These are phyloP conservation scores for Trametes versicolor DNA, from an alignment of 1,284 basidiomycete genomes.

Conservation along the genomic window DNA sequence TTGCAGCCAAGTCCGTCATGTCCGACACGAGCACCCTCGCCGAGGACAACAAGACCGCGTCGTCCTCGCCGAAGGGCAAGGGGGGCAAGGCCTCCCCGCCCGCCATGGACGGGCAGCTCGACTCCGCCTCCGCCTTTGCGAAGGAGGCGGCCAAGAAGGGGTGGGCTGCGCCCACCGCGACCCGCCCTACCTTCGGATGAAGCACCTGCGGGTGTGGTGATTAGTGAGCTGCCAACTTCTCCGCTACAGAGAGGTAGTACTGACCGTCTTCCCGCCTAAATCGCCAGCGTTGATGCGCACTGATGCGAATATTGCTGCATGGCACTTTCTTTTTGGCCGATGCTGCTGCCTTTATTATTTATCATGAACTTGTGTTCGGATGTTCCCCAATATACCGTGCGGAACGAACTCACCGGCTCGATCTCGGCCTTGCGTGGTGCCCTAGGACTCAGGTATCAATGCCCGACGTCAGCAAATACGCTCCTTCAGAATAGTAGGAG, in stretches of 20 bases:
- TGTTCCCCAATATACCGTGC: not conserved
- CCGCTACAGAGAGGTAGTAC: not conserved
- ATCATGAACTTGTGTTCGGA: no score
- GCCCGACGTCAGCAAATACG: no score
- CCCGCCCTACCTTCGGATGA: constrained; percentile 24
- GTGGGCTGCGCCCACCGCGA: constrained; percentile 23
- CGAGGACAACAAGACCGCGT: not conserved
- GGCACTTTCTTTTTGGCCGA: no score
- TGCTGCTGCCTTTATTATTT: no score
- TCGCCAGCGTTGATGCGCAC: no score
- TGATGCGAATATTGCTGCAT: no score
- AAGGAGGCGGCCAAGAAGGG: constrained; percentile 23
- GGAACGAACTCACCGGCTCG: no score
- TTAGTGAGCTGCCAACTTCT: not conserved
- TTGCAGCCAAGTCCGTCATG: constrained; percentile 7
- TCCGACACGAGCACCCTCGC: constrained; percentile 16
- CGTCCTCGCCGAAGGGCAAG: not conserved
- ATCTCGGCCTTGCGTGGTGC: no score
- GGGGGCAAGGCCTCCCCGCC: not conserved
- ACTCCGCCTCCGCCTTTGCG: constrained; percentile 23
- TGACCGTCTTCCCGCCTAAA: not conserved
- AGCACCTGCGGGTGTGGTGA: not conserved
- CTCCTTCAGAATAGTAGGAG: no score
- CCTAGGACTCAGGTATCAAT: no score
- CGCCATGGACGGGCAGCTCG: constrained; percentile 1